These are phyloP conservation scores for Penicillium sclerotigenum DNA, from an alignment of 2,329 filamentous ascomycete species.

Conservation along the genomic window DNA sequence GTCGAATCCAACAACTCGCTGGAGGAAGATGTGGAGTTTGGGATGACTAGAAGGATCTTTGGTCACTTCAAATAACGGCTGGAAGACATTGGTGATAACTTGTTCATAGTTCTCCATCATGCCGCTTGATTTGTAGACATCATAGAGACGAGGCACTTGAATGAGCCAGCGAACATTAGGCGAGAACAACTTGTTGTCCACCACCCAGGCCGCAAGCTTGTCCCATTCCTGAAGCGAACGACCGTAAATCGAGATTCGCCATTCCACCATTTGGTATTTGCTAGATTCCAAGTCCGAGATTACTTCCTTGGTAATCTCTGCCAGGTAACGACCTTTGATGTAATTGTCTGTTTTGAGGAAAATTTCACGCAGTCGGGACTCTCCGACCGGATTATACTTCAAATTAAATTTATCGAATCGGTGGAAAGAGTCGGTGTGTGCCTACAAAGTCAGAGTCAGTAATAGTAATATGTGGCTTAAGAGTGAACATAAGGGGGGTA, in stretches of 20 bases:
- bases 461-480: not conserved
- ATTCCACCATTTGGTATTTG: conserved; percentile 99
- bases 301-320: conserved; percentile 97
- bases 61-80: conserved; percentile 91
- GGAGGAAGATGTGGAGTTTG: conserved; percentile 90
- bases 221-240: conserved; percentile 94
- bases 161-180: conserved; percentile 97
- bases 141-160: conserved; percentile 89
- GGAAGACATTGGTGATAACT: conserved; percentile 85
- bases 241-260: conserved; percentile 97
- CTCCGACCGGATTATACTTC: conserved; percentile 96
- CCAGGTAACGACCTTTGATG: conserved; percentile 90
- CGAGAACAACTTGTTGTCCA: conserved; percentile 97
- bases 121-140: conserved; percentile 87
- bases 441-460: conserved; percentile 47
- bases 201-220: conserved; percentile 93
- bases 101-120: conserved; percentile 89
- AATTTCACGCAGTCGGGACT: conserved; percentile 93
- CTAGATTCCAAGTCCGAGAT: conserved; percentile 95
- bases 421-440: conserved; percentile 96
- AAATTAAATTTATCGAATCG: conserved; percentile 99
- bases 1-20: conserved; percentile 94
- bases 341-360: conserved; percentile 99
- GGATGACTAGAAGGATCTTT: conserved; percentile 80
- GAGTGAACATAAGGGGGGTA: not conserved